Evolutionary conservation across 345 rosid genomes (phyloP).

Genomic region (Pistacia atlantica): DNA sequence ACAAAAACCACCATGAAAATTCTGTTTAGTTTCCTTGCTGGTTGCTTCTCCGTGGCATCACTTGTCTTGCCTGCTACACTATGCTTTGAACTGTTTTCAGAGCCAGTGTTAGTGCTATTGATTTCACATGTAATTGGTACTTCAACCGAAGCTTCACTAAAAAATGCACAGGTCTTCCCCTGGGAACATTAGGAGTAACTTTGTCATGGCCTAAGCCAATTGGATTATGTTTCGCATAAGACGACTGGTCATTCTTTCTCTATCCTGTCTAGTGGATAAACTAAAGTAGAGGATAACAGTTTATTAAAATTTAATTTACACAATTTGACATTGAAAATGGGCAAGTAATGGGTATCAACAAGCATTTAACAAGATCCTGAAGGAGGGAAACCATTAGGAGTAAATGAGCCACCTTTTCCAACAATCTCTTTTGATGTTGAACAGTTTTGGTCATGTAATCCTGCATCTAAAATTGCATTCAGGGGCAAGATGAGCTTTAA

Average conservation of each 20-base stretch:
- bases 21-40: too few species aligned
- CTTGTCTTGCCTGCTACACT: too few species aligned
- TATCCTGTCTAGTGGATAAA: slow-evolving; percentile 38
- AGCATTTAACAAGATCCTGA: slow-evolving; percentile 46
- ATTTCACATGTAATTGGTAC: too few species aligned
- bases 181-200: too few species aligned
- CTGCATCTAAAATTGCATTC: slow-evolving; percentile 41
- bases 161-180: too few species aligned
- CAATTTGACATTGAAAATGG: not conserved
- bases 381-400: slow-evolving; percentile 57
- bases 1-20: too few species aligned
- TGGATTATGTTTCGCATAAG: slow-evolving; percentile 30
- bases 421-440: slow-evolving; percentile 40
- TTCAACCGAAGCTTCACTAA: too few species aligned
- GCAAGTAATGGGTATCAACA: not conserved
- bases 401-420: not conserved
- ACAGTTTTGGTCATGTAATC: slow-evolving; percentile 34
- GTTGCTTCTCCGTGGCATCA: too few species aligned
- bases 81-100: too few species aligned
- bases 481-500: slow-evolving; percentile 30
- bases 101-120: too few species aligned
- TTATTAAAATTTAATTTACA: not conserved
- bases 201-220: slow-evolving; percentile 8
- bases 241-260: slow-evolving; percentile 32
- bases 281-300: slow-evolving; percentile 35